Conservation (phyloP, 768 basidiomycete species). For the Hydnum rufescens region DNA sequence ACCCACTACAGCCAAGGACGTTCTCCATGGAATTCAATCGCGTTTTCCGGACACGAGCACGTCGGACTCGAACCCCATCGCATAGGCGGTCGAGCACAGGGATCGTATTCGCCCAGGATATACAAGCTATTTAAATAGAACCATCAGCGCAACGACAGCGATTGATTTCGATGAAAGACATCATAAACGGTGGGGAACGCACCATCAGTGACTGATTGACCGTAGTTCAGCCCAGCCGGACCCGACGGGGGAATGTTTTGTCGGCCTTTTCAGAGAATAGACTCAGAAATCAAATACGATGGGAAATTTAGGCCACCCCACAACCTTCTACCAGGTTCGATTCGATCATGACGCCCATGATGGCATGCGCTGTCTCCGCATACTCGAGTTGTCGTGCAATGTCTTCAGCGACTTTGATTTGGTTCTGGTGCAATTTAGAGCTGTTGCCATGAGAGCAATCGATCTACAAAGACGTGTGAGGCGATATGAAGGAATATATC, state of each 20-base stretch:
- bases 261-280: slow-evolving; percentile 28
- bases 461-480: slow-evolving; percentile 30
- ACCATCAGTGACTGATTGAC: slow-evolving; percentile 67
- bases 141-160: slow-evolving; percentile 6
- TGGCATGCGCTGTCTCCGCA: slow-evolving; percentile 45
- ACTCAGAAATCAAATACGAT: neutral
- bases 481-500: slow-evolving; percentile 6
- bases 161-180: slow-evolving; percentile 10
- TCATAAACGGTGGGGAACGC: slow-evolving; percentile 10
- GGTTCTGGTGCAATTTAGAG: slow-evolving; percentile 74
- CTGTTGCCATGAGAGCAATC: slow-evolving; percentile 97
- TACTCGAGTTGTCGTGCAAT: slow-evolving; percentile 61
- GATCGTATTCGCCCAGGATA: slow-evolving; percentile 79
- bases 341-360: slow-evolving; percentile 93
- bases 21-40: neutral
- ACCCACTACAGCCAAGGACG: neutral
- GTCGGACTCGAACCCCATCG: slow-evolving; percentile 65
- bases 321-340: slow-evolving; percentile 58
- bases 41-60: slow-evolving; percentile 8
- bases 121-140: slow-evolving; percentile 54
- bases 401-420: slow-evolving; percentile 75
- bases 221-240: slow-evolving; percentile 53
- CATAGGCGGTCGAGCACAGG: slow-evolving; percentile 66
- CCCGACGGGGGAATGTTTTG: slow-evolving; percentile 66
- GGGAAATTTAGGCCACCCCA: neutral